Conservation (phyloP, 2,329 filamentous ascomycete species). For the Ophiostoma novo-ulmi region DNA sequence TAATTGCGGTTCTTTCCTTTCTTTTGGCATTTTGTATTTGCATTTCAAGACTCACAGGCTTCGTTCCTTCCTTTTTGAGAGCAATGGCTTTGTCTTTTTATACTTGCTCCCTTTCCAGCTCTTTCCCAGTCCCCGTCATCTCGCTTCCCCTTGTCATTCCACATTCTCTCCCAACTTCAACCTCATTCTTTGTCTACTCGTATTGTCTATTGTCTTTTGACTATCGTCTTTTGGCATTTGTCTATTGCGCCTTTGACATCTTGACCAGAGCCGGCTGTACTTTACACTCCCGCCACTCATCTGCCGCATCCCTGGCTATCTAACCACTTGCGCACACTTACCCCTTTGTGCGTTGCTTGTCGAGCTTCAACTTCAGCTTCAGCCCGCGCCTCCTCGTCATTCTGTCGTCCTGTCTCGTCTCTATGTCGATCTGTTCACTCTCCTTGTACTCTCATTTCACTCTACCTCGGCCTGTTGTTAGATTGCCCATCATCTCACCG, state of each 20-base stretch:
- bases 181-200: background rate
- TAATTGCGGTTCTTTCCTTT: background rate
- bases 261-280: background rate
- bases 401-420: background rate
- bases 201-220: background rate
- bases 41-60: background rate
- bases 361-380: background rate
- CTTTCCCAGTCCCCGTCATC: background rate
- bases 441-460: background rate
- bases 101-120: slow-evolving; percentile 5
- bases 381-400: background rate
- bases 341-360: background rate
- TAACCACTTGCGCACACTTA: background rate
- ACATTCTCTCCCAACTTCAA: background rate
- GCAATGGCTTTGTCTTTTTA: background rate
- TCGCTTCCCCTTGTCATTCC: background rate
- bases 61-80: background rate
- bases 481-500: background rate
- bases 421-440: background rate
- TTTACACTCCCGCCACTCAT: background rate
- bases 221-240: background rate
- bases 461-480: background rate
- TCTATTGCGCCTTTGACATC: background rate
- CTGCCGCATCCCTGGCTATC: background rate
- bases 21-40: background rate